A percentile compares a stretch with the other conserved stretches of the same genome.
These are phyloP conservation scores for Tetrahymena borealis DNA, from an alignment of 73 alveolate species.

Conservation along the genomic window DNA sequence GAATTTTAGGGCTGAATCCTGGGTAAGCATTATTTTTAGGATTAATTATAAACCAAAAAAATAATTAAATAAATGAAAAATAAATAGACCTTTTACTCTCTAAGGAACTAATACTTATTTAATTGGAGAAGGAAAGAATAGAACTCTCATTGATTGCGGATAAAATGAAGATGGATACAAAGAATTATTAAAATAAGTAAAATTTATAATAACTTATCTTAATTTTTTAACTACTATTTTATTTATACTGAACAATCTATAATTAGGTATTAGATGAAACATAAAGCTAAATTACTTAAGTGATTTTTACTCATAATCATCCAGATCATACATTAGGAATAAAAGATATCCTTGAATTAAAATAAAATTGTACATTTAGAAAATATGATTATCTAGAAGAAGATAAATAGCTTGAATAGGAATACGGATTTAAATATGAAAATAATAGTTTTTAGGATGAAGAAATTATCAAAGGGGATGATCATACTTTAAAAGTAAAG, in stretches of 20 bases:
- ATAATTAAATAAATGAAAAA: not conserved
- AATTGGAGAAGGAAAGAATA: constrained; percentile 46
- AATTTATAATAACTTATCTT: not conserved
- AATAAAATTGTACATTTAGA: constrained; percentile 7
- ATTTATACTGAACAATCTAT: not conserved
- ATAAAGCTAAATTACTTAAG: constrained; percentile 20
- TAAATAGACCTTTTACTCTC: constrained; percentile 27
- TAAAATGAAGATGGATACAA: constrained; percentile 42
- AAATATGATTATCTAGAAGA: constrained; percentile 10
- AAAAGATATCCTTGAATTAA: constrained; percentile 10
- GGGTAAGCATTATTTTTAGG: not conserved
- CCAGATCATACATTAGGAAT: constrained; percentile 61
- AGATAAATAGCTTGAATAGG: constrained; percentile 1
- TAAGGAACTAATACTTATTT: constrained; percentile 63
- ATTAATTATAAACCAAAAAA: not conserved
- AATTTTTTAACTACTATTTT: not conserved
- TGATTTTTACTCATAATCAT: constrained; percentile 60
- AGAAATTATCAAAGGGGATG: constrained; percentile 15
- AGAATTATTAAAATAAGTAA: constrained; percentile 10
- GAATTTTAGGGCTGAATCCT: not conserved
- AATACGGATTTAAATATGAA: constrained; percentile 13
- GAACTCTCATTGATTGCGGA: constrained; percentile 60
- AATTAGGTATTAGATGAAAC: not conserved
- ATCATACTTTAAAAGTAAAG: not conserved
- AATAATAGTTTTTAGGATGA: constrained; percentile 9